These are phyloP conservation scores for Coniella lustricola DNA, from an alignment of 2,329 filamentous ascomycete species.

Conservation along the genomic window DNA sequence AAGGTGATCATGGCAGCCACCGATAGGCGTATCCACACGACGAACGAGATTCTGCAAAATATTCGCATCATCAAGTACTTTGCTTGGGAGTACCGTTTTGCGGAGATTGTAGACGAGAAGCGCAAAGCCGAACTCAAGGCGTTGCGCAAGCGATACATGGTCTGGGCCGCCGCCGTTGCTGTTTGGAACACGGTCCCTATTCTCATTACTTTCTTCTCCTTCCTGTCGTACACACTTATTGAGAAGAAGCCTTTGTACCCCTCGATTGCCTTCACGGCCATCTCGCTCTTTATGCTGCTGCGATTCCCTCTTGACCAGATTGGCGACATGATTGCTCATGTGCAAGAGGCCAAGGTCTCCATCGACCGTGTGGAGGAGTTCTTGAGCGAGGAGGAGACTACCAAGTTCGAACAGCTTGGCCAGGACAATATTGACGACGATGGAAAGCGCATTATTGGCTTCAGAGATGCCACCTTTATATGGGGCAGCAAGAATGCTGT, in stretches of 20 bases:
- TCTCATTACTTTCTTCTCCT: slow-evolving; percentile 92
- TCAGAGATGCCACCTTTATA: slow-evolving; percentile 76
- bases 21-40: slow-evolving; percentile 91
- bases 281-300: slow-evolving; percentile 91
- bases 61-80: slow-evolving; percentile 99
- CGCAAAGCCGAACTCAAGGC: slow-evolving; percentile 69
- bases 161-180: slow-evolving; percentile 88
- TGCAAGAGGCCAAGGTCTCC: slow-evolving; percentile 95
- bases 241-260: slow-evolving; percentile 86
- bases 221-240: slow-evolving; percentile 84
- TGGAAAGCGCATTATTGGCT: slow-evolving; percentile 71
- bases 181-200: slow-evolving; percentile 96
- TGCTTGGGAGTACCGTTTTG: slow-evolving; percentile 92
- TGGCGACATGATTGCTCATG: slow-evolving; percentile 97
- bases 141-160: slow-evolving; percentile 73
- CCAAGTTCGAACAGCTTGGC: slow-evolving; percentile 83
- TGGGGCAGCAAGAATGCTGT: slow-evolving; percentile 71
- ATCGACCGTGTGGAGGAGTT: slow-evolving; percentile 96
- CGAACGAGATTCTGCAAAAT: slow-evolving; percentile 94
- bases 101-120: slow-evolving; percentile 82
- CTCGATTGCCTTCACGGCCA: slow-evolving; percentile 89
- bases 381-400: slow-evolving; percentile 85
- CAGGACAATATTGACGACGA: slow-evolving; percentile 61
- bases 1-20: slow-evolving; percentile 89
- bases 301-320: slow-evolving; percentile 91